Evolutionary conservation across 2,329 filamentous ascomycete species (phyloP).

Genomic region (Phaeophleospora eucalypticola): DNA sequence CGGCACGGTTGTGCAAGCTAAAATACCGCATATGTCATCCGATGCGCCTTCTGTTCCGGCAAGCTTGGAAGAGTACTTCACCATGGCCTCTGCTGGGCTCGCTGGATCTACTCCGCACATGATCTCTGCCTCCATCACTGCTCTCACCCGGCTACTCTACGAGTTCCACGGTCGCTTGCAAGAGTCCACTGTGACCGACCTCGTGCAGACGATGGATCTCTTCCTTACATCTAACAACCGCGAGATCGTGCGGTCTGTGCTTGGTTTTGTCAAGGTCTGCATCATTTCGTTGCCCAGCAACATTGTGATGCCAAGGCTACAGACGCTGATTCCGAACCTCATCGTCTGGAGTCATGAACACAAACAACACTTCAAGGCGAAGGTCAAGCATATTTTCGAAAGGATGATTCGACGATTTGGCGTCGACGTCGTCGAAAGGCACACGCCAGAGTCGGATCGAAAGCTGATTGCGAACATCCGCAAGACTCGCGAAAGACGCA

Average conservation of each 20-base stretch:
- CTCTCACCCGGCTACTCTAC: conserved; percentile 86
- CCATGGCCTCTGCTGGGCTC: conserved; percentile 94
- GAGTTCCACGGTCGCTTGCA: conserved; percentile 74
- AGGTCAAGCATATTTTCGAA: conserved; percentile 97
- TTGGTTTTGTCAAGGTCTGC: conserved; percentile 96
- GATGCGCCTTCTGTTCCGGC: conserved; percentile 74
- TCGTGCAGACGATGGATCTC: conserved; percentile 91
- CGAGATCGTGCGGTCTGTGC: conserved; percentile 89
- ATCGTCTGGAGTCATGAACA: conserved; percentile 98
- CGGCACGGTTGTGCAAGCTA: conserved; percentile 74
- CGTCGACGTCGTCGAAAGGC: conserved; percentile 70
- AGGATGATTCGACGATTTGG: conserved; percentile 90
- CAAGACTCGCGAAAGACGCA: conserved; percentile 86
- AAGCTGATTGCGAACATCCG: conserved; percentile 93
- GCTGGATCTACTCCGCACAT: conserved; percentile 92
- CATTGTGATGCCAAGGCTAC: conserved; percentile 72
- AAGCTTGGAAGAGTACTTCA: conserved; percentile 91
- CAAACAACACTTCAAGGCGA: conserved; percentile 93
- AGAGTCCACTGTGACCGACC: conserved; percentile 67
- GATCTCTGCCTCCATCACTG: conserved; percentile 95
- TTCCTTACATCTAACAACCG: conserved; percentile 96
- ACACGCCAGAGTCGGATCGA: conserved; percentile 78
- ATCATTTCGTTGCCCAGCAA: conserved; percentile 78
- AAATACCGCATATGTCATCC: conserved; percentile 77
- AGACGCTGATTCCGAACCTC: conserved; percentile 77